These are phyloP conservation scores for Bromus sterilis DNA, from an alignment of 176 grass and related monocot genomes.

Conservation along the genomic window DNA sequence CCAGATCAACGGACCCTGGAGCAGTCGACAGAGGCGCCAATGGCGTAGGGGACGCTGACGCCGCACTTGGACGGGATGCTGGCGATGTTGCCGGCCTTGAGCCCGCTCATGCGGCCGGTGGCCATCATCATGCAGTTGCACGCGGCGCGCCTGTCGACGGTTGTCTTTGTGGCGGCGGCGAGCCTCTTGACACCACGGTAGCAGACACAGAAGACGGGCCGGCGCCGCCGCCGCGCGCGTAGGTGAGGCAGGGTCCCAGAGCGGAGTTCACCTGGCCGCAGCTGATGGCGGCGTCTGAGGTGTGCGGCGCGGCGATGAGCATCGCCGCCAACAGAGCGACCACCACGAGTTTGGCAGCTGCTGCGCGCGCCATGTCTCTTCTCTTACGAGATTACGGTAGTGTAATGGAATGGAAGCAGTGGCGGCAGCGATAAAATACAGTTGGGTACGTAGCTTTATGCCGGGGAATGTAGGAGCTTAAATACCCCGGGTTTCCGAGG, in stretches of 20 bases:
- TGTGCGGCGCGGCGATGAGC: neutral
- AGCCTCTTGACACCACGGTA: slow-evolving; percentile 33
- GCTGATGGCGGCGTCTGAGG: neutral
- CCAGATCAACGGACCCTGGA: slow-evolving; percentile 12
- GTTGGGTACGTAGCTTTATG: neutral
- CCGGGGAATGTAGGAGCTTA: neutral
- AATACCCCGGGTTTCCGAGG: neutral
- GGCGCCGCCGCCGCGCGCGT: slow-evolving; percentile 15
- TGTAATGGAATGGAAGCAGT: neutral
- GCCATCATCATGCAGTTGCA: slow-evolving; percentile 35
- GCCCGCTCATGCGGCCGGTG: neutral
- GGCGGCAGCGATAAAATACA: neutral
- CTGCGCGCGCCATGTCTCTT: neutral
- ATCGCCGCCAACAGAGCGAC: neutral
- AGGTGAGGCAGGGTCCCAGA: slow-evolving; percentile 21
- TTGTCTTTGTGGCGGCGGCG: neutral
- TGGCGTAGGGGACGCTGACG: slow-evolving; percentile 37
- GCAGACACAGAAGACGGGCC: neutral
- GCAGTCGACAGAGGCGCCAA: slow-evolving; percentile 49
- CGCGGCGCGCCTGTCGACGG: slow-evolving; percentile 20
- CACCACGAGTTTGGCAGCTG: neutral
- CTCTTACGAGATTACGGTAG: neutral
- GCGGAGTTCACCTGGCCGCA: slow-evolving; percentile 29
- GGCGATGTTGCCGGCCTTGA: slow-evolving; percentile 27
- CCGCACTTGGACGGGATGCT: slow-evolving; percentile 43